Conservation (phyloP, 2,329 filamentous ascomycete genomes). For the Ophiocordyceps camponoti-floridani region DNA sequence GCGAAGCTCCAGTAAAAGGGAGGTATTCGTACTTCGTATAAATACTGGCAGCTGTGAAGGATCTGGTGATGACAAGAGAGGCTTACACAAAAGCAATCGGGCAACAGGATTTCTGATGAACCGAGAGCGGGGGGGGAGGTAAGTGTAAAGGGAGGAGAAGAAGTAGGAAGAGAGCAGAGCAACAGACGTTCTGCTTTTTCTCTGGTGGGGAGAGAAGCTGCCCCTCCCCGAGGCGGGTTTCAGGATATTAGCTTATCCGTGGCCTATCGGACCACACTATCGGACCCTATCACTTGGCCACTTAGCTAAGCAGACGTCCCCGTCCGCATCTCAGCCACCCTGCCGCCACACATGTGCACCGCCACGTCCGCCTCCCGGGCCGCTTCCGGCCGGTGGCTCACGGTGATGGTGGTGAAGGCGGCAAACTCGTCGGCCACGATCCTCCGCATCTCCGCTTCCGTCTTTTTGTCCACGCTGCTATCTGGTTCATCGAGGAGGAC, state of each 20-base stretch:
- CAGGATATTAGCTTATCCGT: no score
- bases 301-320: background rate
- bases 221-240: background rate
- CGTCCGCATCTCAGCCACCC: background rate
- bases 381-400: slow-evolving; percentile 1
- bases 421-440: slow-evolving; percentile 7
- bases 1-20: no score
- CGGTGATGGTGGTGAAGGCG: slow-evolving; percentile 8
- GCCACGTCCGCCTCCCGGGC: background rate
- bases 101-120: no score
- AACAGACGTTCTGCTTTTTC: background rate
- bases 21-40: no score
- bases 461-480: background rate
- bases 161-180: background rate
- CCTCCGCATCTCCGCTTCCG: slow-evolving; percentile 2
- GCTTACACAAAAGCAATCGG: background rate
- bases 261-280: no score
- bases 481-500: slow-evolving; percentile 23
- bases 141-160: background rate
- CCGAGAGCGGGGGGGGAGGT: background rate
- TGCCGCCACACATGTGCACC: background rate
- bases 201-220: background rate
- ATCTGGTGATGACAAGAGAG: no score
- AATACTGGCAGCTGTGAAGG: no score
- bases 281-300: no score